phyloP scores from a whole-genome alignment of 805 yeast genomes.

The Ogataea degrootiae region DNA sequence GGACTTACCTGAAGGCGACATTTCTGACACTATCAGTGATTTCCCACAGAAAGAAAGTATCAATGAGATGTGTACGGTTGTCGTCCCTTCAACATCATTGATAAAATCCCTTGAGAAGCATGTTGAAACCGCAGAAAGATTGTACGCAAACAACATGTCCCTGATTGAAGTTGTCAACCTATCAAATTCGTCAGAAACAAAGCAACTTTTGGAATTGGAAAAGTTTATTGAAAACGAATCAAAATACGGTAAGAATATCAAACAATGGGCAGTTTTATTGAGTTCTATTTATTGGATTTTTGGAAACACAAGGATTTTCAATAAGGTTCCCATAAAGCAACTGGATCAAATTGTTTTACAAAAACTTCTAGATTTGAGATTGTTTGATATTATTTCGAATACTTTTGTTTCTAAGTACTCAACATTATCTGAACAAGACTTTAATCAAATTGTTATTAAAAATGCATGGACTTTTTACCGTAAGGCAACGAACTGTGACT shows the following conservation, averaged over 20 bases:
- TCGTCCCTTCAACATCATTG: conserved; percentile 13
- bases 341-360: conserved; percentile 20
- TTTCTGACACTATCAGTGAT: neutral
- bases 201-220: conserved; percentile 22
- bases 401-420: conserved; percentile 18
- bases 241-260: conserved; percentile 9
- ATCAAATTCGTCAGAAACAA: conserved; percentile 9
- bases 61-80: neutral
- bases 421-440: conserved; percentile 8
- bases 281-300: conserved; percentile 27
- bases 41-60: neutral
- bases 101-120: conserved; percentile 13
- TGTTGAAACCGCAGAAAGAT: conserved; percentile 27
- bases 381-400: conserved; percentile 13
- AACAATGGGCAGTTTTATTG: conserved; percentile 22
- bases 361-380: conserved; percentile 19
- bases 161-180: conserved; percentile 21
- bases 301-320: conserved; percentile 22
- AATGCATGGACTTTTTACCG: conserved; percentile 26
- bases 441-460: conserved; percentile 8
- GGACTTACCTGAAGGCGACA: conserved; percentile 2
- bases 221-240: conserved; percentile 26
- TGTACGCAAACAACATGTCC: conserved; percentile 24
- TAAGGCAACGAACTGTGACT: conserved; percentile 27
- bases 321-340: conserved; percentile 15